Percentiles rank a stretch among this genome's conserved stretches.
phyloP scores from a whole-genome alignment of 1,284 basidiomycete genomes.

The Fomitopsis palustris region DNA sequence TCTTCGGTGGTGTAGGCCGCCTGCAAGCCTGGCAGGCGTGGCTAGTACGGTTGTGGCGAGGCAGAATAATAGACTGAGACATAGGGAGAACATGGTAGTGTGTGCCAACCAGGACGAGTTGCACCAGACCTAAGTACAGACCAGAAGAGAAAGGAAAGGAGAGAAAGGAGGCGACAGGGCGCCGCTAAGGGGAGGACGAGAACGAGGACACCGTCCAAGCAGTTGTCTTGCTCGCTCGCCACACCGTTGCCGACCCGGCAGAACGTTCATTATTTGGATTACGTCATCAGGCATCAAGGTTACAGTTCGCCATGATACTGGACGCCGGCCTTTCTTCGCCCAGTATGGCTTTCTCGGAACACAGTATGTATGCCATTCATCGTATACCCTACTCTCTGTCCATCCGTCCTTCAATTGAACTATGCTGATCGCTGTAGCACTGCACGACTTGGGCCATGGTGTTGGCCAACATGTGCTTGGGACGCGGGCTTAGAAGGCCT shows the following conservation, averaged over 20 bases:
- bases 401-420: too few species aligned
- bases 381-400: not conserved
- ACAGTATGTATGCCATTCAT: not conserved
- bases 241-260: not conserved
- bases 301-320: not conserved
- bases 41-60: slow-evolving; percentile 4
- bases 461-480: not conserved
- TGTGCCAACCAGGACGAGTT: slow-evolving; percentile 5
- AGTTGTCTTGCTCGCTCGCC: not conserved
- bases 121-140: not conserved
- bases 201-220: not conserved
- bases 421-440: too few species aligned
- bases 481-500: not conserved
- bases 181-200: slow-evolving; percentile 2
- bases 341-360: not conserved
- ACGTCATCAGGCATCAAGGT: not conserved
- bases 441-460: too few species aligned
- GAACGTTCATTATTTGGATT: not conserved
- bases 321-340: not conserved
- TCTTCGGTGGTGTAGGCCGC: slow-evolving; percentile 5
- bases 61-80: slow-evolving; percentile 4
- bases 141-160: not conserved
- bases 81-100: slow-evolving; percentile 1
- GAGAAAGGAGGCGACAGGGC: slow-evolving; percentile 3
- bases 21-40: slow-evolving; percentile 2